phyloP scores from a whole-genome alignment of 306 rosid genomes.

The Vigna radiata region DNA sequence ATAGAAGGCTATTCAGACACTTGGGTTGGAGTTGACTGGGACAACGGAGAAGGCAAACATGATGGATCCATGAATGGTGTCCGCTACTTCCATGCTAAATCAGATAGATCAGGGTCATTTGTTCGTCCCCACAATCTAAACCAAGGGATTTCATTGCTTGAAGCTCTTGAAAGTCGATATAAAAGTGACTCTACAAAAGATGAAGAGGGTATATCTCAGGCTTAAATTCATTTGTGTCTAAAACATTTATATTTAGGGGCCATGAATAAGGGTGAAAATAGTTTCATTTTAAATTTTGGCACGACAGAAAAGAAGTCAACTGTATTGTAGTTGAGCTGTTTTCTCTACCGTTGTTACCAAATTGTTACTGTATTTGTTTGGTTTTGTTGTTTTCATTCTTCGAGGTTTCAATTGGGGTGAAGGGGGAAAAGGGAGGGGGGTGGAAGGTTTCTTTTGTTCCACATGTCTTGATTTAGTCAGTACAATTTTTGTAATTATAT shows the following conservation, averaged over 20 bases:
- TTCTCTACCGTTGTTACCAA: background rate
- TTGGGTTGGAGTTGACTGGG: constrained; percentile 98
- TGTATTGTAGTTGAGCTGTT: background rate
- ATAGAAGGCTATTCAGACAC: constrained; percentile 71
- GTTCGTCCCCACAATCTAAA: constrained; percentile 70
- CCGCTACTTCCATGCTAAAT: constrained; percentile 73
- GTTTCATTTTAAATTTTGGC: constrained; percentile 13
- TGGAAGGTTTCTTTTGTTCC: too few relatives aligned
- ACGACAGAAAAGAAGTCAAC: background rate
- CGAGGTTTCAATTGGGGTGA: background rate
- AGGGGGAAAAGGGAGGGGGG: background rate
- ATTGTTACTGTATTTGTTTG: background rate
- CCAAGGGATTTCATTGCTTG: constrained; percentile 71
- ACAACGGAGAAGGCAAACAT: constrained; percentile 75
- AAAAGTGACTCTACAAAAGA: constrained; percentile 72
- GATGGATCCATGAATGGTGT: constrained; percentile 85
- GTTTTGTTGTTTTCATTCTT: constrained; percentile 9
- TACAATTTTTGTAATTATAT: constrained; percentile 13
- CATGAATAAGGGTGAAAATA: constrained; percentile 19
- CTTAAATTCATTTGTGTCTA: constrained; percentile 27
- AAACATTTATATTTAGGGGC: constrained; percentile 8
- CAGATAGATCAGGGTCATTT: constrained; percentile 72
- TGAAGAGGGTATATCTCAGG: constrained; percentile 74
- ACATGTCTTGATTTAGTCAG: background rate
- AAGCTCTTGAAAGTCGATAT: constrained; percentile 80